Evolutionary conservation across 805 yeast species (phyloP).

Genomic region (Ogataea pignaliae): DNA sequence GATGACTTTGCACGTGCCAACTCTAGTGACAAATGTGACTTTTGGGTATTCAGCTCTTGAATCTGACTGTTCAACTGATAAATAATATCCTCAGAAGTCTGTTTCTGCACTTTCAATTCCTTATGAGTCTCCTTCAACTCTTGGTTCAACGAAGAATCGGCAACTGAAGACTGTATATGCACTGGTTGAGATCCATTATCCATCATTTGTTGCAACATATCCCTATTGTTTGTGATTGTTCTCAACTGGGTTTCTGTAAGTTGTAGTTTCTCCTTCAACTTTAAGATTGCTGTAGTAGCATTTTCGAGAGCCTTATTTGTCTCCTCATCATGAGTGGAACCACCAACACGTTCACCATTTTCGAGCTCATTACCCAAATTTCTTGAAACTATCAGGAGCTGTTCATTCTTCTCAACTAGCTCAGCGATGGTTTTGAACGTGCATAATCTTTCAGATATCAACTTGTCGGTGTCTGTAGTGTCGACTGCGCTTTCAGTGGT

Average conservation of each 20-base stretch:
- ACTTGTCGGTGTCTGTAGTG: constrained; percentile 60
- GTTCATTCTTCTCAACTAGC: constrained; percentile 69
- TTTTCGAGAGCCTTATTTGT: constrained; percentile 22
- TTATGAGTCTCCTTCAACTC: constrained; percentile 31
- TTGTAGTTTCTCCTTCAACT: constrained; percentile 55
- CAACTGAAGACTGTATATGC: constrained; percentile 16
- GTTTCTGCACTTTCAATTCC: constrained; percentile 36
- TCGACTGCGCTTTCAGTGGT: constrained; percentile 18
- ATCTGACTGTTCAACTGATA: constrained; percentile 47
- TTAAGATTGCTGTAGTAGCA: constrained; percentile 64
- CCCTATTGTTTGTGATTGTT: constrained; percentile 62
- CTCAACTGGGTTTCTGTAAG: constrained; percentile 47
- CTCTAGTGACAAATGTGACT: constrained; percentile 44
- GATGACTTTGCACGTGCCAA: constrained; percentile 54
- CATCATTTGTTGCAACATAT: constrained; percentile 43
- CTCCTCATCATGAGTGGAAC: constrained; percentile 37
- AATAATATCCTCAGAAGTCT: constrained; percentile 40
- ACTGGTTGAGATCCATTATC: constrained; percentile 27
- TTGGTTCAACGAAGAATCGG: constrained; percentile 16
- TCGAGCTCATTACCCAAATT: constrained; percentile 71
- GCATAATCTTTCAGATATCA: constrained; percentile 72
- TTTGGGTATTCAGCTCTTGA: constrained; percentile 33
- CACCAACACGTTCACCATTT: constrained; percentile 49
- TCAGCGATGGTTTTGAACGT: constrained; percentile 64
- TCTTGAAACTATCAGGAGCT: constrained; percentile 64